Conservation (phyloP, 2,329 filamentous ascomycete species). For the Nemania sp. region DNA sequence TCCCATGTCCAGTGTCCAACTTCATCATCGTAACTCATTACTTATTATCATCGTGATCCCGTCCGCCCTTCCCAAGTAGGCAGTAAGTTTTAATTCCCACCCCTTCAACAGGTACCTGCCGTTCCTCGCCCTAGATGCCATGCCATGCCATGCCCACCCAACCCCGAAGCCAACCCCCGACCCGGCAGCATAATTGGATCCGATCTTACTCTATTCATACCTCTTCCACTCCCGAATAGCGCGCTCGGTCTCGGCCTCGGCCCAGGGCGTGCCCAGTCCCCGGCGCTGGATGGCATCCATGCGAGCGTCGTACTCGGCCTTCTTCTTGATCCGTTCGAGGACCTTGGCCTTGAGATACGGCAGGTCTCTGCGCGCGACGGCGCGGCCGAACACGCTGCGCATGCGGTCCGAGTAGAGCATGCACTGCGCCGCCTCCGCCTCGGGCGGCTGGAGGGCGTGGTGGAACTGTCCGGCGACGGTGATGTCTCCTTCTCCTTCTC, state of each 20-base stretch:
- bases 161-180: too few relatives aligned
- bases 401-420: slow-evolving; percentile 83
- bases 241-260: slow-evolving; percentile 50
- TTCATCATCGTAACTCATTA: neutral
- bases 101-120: too few relatives aligned
- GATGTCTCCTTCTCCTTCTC: too few relatives aligned
- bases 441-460: slow-evolving; percentile 59
- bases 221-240: slow-evolving; percentile 61
- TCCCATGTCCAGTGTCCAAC: neutral
- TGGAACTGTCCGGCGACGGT: slow-evolving; percentile 68
- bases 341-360: slow-evolving; percentile 63
- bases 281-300: slow-evolving; percentile 26
- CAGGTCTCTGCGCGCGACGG: slow-evolving; percentile 69
- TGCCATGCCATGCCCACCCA: neutral
- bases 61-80: neutral
- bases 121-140: neutral
- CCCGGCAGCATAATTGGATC: neutral
- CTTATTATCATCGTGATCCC: neutral
- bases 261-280: slow-evolving; percentile 44
- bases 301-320: slow-evolving; percentile 53
- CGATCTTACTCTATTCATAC: slow-evolving; percentile 53
- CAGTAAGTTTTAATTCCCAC: neutral
- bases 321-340: slow-evolving; percentile 62
- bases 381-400: slow-evolving; percentile 71
- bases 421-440: slow-evolving; percentile 59